A percentile compares a stretch with the other conserved stretches of the same genome.
phyloP scores from a whole-genome alignment of 1,139 yeast genomes.

The Magnusiomyces clavatus region DNA sequence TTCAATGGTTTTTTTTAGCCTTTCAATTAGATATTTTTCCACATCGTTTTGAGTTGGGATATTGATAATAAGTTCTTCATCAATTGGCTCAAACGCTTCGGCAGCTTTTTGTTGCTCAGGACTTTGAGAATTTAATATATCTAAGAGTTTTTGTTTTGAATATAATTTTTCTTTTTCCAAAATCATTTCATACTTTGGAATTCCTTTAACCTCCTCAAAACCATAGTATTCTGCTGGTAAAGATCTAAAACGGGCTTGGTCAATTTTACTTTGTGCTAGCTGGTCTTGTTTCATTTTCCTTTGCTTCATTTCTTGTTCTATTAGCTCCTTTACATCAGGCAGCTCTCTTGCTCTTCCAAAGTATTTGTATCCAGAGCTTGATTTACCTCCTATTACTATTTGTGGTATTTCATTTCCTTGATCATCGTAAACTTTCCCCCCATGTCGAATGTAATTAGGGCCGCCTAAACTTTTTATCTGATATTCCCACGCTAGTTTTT shows the following conservation, averaged over 20 bases:
- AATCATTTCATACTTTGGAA: slow-evolving; percentile 4
- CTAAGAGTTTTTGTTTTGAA: slow-evolving; percentile 10
- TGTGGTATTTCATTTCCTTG: slow-evolving; percentile 27
- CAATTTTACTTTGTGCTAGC: slow-evolving; percentile 23
- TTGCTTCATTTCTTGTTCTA: slow-evolving; percentile 31
- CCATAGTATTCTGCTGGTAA: slow-evolving; percentile 44
- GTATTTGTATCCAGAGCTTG: slow-evolving; percentile 54
- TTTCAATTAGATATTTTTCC: slow-evolving; percentile 41
- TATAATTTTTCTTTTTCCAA: slow-evolving; percentile 27
- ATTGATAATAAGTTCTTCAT: slow-evolving; percentile 19
- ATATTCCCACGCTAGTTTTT: slow-evolving; percentile 70
- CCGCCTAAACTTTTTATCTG: slow-evolving; percentile 66
- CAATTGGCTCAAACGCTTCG: slow-evolving; percentile 19
- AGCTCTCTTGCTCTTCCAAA: slow-evolving; percentile 80
- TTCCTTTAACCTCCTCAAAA: slow-evolving; percentile 32
- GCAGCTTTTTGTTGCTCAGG: slow-evolving; percentile 8
- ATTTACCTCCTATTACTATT: slow-evolving; percentile 12
- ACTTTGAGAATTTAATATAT: slow-evolving; percentile 13
- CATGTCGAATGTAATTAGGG: slow-evolving; percentile 43
- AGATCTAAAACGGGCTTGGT: slow-evolving; percentile 18
- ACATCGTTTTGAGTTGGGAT: slow-evolving; percentile 40
- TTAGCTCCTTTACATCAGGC: slow-evolving; percentile 58
- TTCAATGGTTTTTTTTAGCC: slow-evolving; percentile 40
- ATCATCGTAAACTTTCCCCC: slow-evolving; percentile 20
- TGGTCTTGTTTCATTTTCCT: slow-evolving; percentile 16